Evolutionary conservation across 306 rosid species (phyloP), one percentile per base, ranked within the genome.

Genomic region (Inga leiocalycina): DNA sequence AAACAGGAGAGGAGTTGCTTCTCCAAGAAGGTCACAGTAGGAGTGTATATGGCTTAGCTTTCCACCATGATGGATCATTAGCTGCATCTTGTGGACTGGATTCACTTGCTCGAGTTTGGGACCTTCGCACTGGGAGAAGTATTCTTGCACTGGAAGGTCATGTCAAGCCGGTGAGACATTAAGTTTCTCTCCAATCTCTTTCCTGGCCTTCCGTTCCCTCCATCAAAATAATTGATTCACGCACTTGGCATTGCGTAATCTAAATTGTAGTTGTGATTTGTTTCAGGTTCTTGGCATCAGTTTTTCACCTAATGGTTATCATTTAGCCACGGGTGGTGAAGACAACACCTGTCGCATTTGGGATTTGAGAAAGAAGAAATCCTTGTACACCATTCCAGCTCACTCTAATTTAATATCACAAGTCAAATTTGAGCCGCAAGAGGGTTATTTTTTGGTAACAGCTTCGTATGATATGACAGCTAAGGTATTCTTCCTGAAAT

Each of bases 1-100:
- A 94, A 66, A 91, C 93, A 59, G 95, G 98, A 54, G 95, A 83
- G 71, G 99, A 96, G 85, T 85, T 96, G 91, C 98, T 92, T 84
- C 98, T 94, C 81, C 99, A 96, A 85, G 98, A 96, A 89, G 98
- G 99, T 49, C 99, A 96, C 74, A 94, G 98, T 85, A 90, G 98
- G 86, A 88, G 95, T 82, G 90, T 96, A 64, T 94, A 91, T 76
- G 94, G 91, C 46, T 88, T 96, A 79, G 93, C 84, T 68, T 96
- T 96, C 84, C 97, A 96, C 83, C 85, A 70, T 24, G 99, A 96
- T 85, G 99, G 99, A 84, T 96, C 99, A 12, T 82, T 92, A 73
- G 98, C 91, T 71, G 98, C 97, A 77, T 92, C 99, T 76, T 92
- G 97, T 86, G 99, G 98, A 71, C 89, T 91, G 74, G 99, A 96